Percentiles rank a stretch among this genome's conserved stretches.
Conservation (phyloP, 2,329 filamentous ascomycete species). For the Aaosphaeria arxii region DNA sequence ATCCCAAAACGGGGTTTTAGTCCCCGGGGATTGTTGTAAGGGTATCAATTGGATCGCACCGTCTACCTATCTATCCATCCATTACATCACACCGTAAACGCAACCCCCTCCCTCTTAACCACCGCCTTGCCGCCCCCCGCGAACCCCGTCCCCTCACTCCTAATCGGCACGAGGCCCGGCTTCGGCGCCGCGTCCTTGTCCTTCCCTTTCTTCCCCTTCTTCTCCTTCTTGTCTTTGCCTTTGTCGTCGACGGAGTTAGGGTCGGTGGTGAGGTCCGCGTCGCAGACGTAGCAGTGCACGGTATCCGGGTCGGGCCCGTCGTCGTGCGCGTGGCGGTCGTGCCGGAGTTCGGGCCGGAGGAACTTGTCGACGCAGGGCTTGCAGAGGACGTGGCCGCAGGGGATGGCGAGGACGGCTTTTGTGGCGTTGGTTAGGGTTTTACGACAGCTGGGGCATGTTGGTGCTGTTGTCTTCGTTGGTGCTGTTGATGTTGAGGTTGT, state of each 20-base stretch:
- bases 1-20: no score
- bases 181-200: slow-evolving; percentile 58
- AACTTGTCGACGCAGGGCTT: slow-evolving; percentile 81
- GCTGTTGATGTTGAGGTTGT: no score
- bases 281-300: slow-evolving; percentile 81
- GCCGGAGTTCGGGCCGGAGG: slow-evolving; percentile 50
- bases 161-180: slow-evolving; percentile 74
- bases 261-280: slow-evolving; percentile 63
- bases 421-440: slow-evolving; percentile 80
- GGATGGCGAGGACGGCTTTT: slow-evolving; percentile 77
- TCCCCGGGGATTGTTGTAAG: no score
- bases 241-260: slow-evolving; percentile 61
- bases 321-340: slow-evolving; percentile 54
- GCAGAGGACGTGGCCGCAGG: slow-evolving; percentile 90
- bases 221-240: slow-evolving; percentile 17
- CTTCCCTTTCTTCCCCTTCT: slow-evolving; percentile 42
- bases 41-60: no score
- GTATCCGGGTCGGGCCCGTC: slow-evolving; percentile 50
- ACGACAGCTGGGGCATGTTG: slow-evolving; percentile 80
- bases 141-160: slow-evolving; percentile 88
- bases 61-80: neutral
- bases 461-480: no score
- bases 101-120: slow-evolving; percentile 74
- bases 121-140: slow-evolving; percentile 81
- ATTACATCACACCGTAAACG: slow-evolving; percentile 61